A percentile compares a stretch with the other conserved stretches of the same genome.
These are phyloP conservation scores for Neoscytalidium dimidiatum DNA, from an alignment of 2,329 filamentous ascomycete species.

Conservation along the genomic window DNA sequence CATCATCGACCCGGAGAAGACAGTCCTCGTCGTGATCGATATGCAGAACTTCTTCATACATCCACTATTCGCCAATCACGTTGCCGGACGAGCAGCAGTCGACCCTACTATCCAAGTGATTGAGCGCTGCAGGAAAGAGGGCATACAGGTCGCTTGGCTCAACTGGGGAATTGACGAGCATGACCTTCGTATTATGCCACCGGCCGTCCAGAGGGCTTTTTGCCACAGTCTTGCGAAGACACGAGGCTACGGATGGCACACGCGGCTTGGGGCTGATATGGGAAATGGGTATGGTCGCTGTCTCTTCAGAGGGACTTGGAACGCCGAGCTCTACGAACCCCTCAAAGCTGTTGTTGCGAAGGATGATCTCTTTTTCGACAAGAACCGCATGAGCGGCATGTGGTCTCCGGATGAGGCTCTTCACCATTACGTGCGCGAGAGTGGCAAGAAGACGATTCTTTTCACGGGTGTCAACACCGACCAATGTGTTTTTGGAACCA, in stretches of 20 bases:
- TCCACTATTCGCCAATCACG: slow-evolving; percentile 32
- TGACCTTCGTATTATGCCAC: slow-evolving; percentile 41
- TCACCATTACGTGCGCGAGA: slow-evolving; percentile 42
- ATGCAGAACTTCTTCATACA: slow-evolving; percentile 49
- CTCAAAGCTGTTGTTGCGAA: slow-evolving; percentile 38
- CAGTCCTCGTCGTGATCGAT: slow-evolving; percentile 43
- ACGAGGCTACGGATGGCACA: slow-evolving; percentile 41
- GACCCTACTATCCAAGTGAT: slow-evolving; percentile 41
- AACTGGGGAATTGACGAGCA: slow-evolving; percentile 46
- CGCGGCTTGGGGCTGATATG: slow-evolving; percentile 41
- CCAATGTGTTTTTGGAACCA: slow-evolving; percentile 45
- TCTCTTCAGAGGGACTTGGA: slow-evolving; percentile 46
- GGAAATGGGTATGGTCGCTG: slow-evolving; percentile 42
- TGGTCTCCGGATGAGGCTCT: slow-evolving; percentile 44
- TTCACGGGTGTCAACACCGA: slow-evolving; percentile 48
- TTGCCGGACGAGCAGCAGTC: slow-evolving; percentile 30
- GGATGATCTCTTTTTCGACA: slow-evolving; percentile 47
- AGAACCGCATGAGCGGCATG: slow-evolving; percentile 45
- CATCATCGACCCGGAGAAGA: slow-evolving; percentile 42
- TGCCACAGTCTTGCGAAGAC: slow-evolving; percentile 29
- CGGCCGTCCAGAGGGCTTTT: slow-evolving; percentile 45
- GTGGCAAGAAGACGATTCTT: slow-evolving; percentile 44
- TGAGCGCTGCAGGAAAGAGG: slow-evolving; percentile 41
- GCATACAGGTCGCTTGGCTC: slow-evolving; percentile 45
- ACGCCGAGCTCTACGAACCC: slow-evolving; percentile 44